Evolutionary conservation across 177 flowering plant genomes (phyloP).

Genomic region (Vitis hybrid): DNA sequence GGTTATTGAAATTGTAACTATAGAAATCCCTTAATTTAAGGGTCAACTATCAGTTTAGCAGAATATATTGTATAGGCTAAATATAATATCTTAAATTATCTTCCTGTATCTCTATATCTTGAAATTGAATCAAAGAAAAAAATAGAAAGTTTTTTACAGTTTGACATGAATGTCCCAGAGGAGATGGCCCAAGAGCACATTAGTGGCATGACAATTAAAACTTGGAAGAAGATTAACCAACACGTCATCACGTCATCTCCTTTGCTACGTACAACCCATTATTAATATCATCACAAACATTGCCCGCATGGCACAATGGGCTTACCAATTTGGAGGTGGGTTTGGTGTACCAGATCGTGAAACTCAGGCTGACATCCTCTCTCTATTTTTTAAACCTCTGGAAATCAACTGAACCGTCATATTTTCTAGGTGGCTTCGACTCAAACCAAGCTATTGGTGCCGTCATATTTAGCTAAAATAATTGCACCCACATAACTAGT

Average conservation of each 20-base stretch:
- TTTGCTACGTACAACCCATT: conserved; percentile 11
- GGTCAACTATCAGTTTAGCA: rapidly evolving
- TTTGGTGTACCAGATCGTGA: conserved; percentile 32
- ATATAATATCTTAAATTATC: too few species aligned
- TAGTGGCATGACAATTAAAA: conserved; percentile 15
- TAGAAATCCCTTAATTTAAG: too few species aligned
- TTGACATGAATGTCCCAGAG: conserved; percentile 21
- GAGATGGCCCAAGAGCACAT: conserved; percentile 32
- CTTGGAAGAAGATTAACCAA: conserved; percentile 46
- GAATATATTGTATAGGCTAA: too few species aligned
- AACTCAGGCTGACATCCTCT: conserved; percentile 18
- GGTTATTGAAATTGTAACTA: too few species aligned
- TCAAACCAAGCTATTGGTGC: too few species aligned
- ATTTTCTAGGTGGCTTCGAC: too few species aligned
- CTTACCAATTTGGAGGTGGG: conserved; percentile 43
- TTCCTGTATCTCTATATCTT: too few species aligned
- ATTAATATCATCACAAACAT: conserved; percentile 20
- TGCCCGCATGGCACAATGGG: conserved; percentile 31
- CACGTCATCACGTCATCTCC: conserved; percentile 9
- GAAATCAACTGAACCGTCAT: neutral
- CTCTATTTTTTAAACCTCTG: conserved; percentile 34
- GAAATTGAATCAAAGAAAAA: too few species aligned
- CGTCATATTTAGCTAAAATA: too few species aligned
- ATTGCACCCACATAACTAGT: too few species aligned
- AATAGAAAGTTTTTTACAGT: too few species aligned